Conservation (phyloP, 2,329 filamentous ascomycete genomes). For the Dactylellina parvicollis region DNA sequence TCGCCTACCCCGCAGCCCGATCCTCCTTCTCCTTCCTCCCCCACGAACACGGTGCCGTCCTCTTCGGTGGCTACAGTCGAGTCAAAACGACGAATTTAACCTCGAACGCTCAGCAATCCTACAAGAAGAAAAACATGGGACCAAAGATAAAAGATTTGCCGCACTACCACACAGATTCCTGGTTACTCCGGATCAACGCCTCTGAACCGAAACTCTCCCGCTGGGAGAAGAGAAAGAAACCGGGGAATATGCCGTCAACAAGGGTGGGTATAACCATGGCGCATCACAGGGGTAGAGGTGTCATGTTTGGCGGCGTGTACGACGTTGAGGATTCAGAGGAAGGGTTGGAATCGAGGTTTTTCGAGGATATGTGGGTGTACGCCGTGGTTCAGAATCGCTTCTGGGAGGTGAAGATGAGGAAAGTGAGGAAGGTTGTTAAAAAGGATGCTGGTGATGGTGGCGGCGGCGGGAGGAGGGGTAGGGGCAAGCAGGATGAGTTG, state of each 20-base stretch:
- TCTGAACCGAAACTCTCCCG: constrained; percentile 41
- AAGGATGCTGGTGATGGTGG: constrained; percentile 64
- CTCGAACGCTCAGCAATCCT: neutral
- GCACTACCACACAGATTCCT: constrained; percentile 92
- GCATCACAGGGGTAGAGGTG: constrained; percentile 89
- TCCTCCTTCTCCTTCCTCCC: constrained; percentile 93
- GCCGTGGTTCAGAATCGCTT: constrained; percentile 95
- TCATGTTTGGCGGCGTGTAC: constrained; percentile 93
- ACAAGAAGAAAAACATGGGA: constrained; percentile 44
- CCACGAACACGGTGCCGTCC: constrained; percentile 85
- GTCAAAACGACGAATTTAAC: constrained; percentile 75
- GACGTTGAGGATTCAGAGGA: constrained; percentile 92
- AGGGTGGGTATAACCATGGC: constrained; percentile 93
- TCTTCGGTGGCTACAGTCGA: constrained; percentile 93
- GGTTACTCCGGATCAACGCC: constrained; percentile 79
- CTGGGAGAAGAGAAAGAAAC: constrained; percentile 94
- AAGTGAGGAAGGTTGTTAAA: constrained; percentile 74
- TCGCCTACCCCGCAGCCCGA: constrained; percentile 86
- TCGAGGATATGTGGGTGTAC: constrained; percentile 90
- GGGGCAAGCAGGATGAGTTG: constrained; percentile 89
- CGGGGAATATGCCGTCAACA: constrained; percentile 82
- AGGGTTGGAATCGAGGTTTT: constrained; percentile 96
- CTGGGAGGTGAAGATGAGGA: constrained; percentile 81
- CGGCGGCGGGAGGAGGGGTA: constrained; percentile 71
- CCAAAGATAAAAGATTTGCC: constrained; percentile 71